These are phyloP conservation scores for Camellia sinensis DNA, from an alignment of 148 eudicot genomes.

Conservation along the genomic window DNA sequence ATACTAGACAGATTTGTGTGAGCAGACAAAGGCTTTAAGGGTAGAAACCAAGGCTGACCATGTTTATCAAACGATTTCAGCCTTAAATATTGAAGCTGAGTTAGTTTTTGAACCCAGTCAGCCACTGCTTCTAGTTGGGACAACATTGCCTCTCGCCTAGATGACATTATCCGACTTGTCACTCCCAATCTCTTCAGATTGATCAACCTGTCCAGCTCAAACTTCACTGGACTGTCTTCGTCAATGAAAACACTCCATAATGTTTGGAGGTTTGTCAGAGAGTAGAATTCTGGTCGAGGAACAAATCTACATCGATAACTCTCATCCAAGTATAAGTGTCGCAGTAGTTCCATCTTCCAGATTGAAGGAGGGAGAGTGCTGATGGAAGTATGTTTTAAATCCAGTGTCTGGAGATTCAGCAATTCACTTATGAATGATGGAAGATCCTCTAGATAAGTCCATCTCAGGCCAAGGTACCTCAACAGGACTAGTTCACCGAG, in stretches of 20 bases:
- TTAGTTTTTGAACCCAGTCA: conserved; percentile 21
- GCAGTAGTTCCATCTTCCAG: conserved; percentile 26
- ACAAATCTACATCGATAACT: conserved; percentile 14
- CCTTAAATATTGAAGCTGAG: conserved; percentile 20
- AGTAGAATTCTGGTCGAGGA: not conserved
- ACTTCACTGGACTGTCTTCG: conserved; percentile 22
- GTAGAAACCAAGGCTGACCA: conserved; percentile 18
- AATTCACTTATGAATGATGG: conserved; percentile 23
- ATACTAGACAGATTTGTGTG: conserved; percentile 17
- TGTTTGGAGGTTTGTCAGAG: conserved; percentile 17
- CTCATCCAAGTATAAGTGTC: conserved; percentile 29
- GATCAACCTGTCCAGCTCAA: conserved; percentile 18
- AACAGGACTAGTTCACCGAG: conserved; percentile 13
- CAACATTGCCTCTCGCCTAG: not conserved
- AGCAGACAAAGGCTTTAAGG: conserved; percentile 8
- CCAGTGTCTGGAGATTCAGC: conserved; percentile 26
- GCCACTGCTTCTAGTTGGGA: conserved; percentile 13
- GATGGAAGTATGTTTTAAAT: conserved; percentile 31
- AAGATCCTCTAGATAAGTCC: conserved; percentile 24
- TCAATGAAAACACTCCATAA: conserved; percentile 29
- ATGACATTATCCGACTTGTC: conserved; percentile 11
- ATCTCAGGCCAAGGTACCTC: conserved; percentile 27
- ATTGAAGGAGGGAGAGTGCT: conserved; percentile 27
- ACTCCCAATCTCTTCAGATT: conserved; percentile 25
- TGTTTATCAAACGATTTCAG: conserved; percentile 25